Evolutionary conservation across 2,329 filamentous ascomycete species (phyloP), one percentile per base, ranked within the genome.

Genomic region (Ascochyta fabae): DNA sequence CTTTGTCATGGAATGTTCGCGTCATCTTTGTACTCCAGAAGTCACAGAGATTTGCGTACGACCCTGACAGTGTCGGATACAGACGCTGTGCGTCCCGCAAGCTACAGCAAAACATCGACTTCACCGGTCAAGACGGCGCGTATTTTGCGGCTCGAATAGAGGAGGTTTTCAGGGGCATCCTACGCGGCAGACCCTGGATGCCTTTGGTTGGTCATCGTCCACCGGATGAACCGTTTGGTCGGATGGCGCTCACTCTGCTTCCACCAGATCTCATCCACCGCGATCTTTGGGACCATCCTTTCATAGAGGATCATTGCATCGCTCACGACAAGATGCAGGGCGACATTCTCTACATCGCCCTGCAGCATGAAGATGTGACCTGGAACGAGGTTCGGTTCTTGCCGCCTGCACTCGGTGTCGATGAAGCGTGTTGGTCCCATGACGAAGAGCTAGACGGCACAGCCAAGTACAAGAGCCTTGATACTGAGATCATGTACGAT

Each of bases 401-500:
- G 0, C 74, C 75, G 8, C 47, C 71, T 6, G 63, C 68, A 3
- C 59, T 63, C 10, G 71, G 70, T 42, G 56, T 64, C 15, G 71
- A 75, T 45, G 73, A 78, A 24, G 65, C 67, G 8, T 76, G 73
- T 57, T 78, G 75, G 75, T 65, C 61, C 27, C 72, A 74, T 47
- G 73, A 77, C 38, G 72, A 73, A 48, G 74, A 76, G 50, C 69
- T 78, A 9, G 75, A 78, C 53, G 74, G 75, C 40, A 61, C 66
- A 22, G 63, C 65, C 59, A 74, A 68, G 49, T 72, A 67, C 62
- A 73, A 72, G 66, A 73, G 68, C 62, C 56, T 75, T 64, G 71
- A 76, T 58, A 70, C 73, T 41, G 74, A 77, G 61, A 71, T 76
- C 56, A 77, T 77, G 73, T 76, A 77, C 70, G 73, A 75, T 59